Evolutionary conservation across 2,329 filamentous ascomycete genomes (phyloP).

Genomic region (Metarhizium sp.): DNA sequence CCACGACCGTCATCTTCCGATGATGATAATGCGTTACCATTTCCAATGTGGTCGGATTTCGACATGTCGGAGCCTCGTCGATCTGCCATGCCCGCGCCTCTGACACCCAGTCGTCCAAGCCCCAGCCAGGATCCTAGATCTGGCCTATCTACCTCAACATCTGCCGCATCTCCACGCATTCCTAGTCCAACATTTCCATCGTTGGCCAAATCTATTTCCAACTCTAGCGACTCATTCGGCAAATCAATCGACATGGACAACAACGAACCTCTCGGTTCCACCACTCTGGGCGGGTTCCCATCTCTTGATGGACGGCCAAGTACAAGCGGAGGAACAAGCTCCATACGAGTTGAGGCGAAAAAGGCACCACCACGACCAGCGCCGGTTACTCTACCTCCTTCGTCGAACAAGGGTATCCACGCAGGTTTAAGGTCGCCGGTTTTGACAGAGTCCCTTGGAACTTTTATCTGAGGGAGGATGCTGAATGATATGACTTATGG

Average conservation of each 20-base stretch:
- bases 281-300: neutral
- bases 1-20: neutral
- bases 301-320: slow-evolving; percentile 6
- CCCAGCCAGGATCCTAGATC: slow-evolving; percentile 1
- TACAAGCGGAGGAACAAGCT: neutral
- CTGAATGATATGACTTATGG: neutral
- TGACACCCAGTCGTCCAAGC: slow-evolving; percentile 15
- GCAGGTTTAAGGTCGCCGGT: neutral
- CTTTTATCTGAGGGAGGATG: neutral
- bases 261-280: slow-evolving; percentile 1
- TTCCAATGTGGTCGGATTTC: slow-evolving; percentile 13
- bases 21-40: neutral
- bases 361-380: slow-evolving; percentile 23
- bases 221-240: slow-evolving; percentile 20
- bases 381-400: slow-evolving; percentile 19
- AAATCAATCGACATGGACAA: slow-evolving; percentile 20
- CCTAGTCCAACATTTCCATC: slow-evolving; percentile 28
- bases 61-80: slow-evolving; percentile 18
- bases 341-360: slow-evolving; percentile 19
- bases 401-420: slow-evolving; percentile 4
- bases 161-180: slow-evolving; percentile 20
- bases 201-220: slow-evolving; percentile 24
- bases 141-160: slow-evolving; percentile 18
- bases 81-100: slow-evolving; percentile 26
- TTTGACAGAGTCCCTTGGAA: neutral